A percentile compares a stretch with the other conserved stretches of the same genome.
These are phyloP conservation scores for Microsporum audouinii DNA, from an alignment of 2,329 filamentous ascomycete genomes.

Conservation along the genomic window DNA sequence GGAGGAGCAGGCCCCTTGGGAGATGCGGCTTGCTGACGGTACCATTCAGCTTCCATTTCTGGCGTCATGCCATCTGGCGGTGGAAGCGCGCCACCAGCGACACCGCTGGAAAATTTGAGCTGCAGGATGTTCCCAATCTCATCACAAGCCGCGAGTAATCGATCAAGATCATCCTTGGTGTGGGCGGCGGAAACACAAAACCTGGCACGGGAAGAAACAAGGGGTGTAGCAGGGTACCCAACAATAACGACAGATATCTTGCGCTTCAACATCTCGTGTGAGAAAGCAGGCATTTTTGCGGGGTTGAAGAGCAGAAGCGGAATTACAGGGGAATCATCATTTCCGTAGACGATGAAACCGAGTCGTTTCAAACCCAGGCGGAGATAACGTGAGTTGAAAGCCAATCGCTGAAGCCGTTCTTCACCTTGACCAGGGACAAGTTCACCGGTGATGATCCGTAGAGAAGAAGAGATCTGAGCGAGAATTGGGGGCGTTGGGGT, in stretches of 20 bases:
- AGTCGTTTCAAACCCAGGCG: slow-evolving; percentile 92
- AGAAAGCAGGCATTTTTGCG: slow-evolving; percentile 98
- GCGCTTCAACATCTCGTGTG: slow-evolving; percentile 93
- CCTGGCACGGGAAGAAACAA: slow-evolving; percentile 85
- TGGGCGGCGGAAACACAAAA: slow-evolving; percentile 95
- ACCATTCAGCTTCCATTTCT: slow-evolving; percentile 61
- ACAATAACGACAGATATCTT: slow-evolving; percentile 97
- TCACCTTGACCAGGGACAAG: slow-evolving; percentile 82
- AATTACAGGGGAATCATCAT: slow-evolving; percentile 96
- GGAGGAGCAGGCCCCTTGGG: slow-evolving; percentile 51
- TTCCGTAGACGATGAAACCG: slow-evolving; percentile 91
- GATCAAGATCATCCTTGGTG: slow-evolving; percentile 96
- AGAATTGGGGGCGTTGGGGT: slow-evolving; percentile 77
- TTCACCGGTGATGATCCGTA: slow-evolving; percentile 82
- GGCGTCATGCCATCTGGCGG: slow-evolving; percentile 59
- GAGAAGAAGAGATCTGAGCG: slow-evolving; percentile 76
- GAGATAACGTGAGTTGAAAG: slow-evolving; percentile 98
- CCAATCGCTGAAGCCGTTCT: slow-evolving; percentile 86
- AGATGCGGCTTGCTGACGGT: slow-evolving; percentile 40
- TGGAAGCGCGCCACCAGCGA: slow-evolving; percentile 75
- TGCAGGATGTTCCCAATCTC: slow-evolving; percentile 86
- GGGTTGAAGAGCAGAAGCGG: slow-evolving; percentile 91
- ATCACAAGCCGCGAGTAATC: slow-evolving; percentile 77
- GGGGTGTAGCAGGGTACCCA: slow-evolving; percentile 88
- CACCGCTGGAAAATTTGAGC: slow-evolving; percentile 91